Conservation (phyloP, 345 rosid species). For the Pseudoturritis turrita region DNA sequence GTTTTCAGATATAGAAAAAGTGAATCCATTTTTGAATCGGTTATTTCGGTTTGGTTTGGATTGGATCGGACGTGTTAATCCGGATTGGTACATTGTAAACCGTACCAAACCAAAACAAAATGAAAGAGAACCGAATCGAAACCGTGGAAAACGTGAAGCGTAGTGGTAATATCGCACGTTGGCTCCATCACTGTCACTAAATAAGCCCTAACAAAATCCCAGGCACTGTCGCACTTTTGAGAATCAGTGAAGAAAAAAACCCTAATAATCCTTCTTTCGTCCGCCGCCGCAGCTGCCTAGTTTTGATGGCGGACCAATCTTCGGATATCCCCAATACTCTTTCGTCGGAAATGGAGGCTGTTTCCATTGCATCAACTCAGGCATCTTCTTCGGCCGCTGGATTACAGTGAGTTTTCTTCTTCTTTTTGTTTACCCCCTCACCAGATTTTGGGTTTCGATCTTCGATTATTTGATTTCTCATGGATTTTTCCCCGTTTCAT, state of each 20-base stretch:
- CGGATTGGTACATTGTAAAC: no score
- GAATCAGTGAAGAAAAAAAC: not conserved
- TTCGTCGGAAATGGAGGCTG: not conserved
- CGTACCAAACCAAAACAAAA: not conserved
- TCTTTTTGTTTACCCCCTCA: not conserved
- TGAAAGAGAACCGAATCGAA: not conserved
- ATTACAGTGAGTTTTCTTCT: slow-evolving; percentile 26
- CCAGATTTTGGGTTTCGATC: not conserved
- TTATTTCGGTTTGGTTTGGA: no score
- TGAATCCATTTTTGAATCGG: no score
- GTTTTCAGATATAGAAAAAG: no score
- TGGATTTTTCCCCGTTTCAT: not conserved
- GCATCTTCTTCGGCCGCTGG: slow-evolving; percentile 24
- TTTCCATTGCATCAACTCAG: not conserved
- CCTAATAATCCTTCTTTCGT: not conserved
- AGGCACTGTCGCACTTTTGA: not conserved
- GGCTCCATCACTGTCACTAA: not conserved
- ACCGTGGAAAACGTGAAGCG: slow-evolving; percentile 1
- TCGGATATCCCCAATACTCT: not conserved
- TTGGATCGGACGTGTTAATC: no score
- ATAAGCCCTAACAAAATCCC: not conserved
- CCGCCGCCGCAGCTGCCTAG: slow-evolving; percentile 11
- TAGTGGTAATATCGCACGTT: not conserved
- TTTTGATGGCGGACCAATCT: slow-evolving; percentile 8
- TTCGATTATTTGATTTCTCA: not conserved